Base-by-base conservation (phyloP, 1,284 basidiomycete genomes). In the Ustilago curta region DNA sequence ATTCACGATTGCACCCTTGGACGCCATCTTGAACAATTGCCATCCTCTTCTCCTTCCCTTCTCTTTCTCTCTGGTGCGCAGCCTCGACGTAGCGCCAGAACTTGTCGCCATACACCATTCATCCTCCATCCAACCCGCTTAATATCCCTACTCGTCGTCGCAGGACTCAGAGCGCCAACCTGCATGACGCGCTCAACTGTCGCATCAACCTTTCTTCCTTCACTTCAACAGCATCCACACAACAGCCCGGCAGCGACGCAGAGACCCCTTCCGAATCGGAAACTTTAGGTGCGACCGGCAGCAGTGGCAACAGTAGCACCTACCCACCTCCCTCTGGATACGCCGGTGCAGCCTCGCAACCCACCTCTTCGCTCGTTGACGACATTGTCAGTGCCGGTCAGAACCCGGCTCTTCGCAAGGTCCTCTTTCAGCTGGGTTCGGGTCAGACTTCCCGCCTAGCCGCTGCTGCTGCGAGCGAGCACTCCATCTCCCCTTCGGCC, bases 131-230 rank as follows among this genome's bases (percentile, higher is more conserved):
- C 50, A 67, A 67, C n/a, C 67, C 63, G 40, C 72, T 63, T 58
- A 70, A 70, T 52, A 75, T 75, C 59, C 72, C 67, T 31, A 75
- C 67, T 35, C 72, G 72, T 27, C 62, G 72, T 59, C 66, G 72
- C 56, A 70, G 72, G 56, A 75, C 72, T 31, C 72, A 70, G 42
- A 75, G 72, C 59, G 72, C 72, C 31, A 75, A 70, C 63, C 72
- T 75, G 56, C 72, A 75, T 60, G 72, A 75, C 72, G 67, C 72
- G 55, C 72, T 75, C 67, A 70, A 75, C 51, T 75, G 72, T 39
- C 72, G 67, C 44, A 62, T 75, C 72, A 67, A 67, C 50, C 67
- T 75, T 40, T 62, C 63, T n/a, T 44, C 71, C 18, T 59, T 63
- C 47, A 52, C 59, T 42, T 45, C 49, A 39, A 19, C 59, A 44